Evolutionary conservation across 2,329 filamentous ascomycete species (phyloP), one percentile per base, ranked within the genome.

Genomic region (Aspergillus arachidicola): DNA sequence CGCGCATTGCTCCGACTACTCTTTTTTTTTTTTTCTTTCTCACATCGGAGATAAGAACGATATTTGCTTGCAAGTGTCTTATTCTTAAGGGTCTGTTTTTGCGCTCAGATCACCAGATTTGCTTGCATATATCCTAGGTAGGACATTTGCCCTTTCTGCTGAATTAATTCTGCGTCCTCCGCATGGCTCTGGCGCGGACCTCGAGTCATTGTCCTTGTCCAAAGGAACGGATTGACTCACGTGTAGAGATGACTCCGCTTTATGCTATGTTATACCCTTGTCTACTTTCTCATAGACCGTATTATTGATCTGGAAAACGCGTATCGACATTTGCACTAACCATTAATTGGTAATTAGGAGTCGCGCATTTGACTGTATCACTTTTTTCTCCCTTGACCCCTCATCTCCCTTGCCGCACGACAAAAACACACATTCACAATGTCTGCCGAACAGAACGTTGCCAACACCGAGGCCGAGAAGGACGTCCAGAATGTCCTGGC

Each of bases 401-500:
- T 34, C 46, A 32, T 38, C 43, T 58, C 16, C 21, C 26, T 46
- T 55, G 34, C 62, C 64, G 51, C 61, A 60, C 36, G 41, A 63
- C 48, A 56, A 59, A 46, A 21, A 30, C 26, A 21, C 46, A 43
- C 41, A 55, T 63, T 58, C 43, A 14, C 45, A 60, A 79, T 79
- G 78, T 71, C 77, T 53, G 76, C 77, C 57, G 76, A 78, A 71
- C 73, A 77, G 61, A 79, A 80, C 66, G 67, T 70, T 50, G 64
- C 73, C 51, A 82, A 82, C 67, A 71, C 72, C 28, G 76, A 78
- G 53, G 78, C 80, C n/a, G 78, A 80, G 64, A 76, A 81, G 72
- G 80, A 82, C 71, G 80, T 81, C 16, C 75, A 81, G 71, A 76
- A 79, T 62, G 73, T 82, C 58, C 75, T 82, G 50, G 79, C 79